Evolutionary conservation across 2,329 filamentous ascomycete species (phyloP).

Genomic region (Fusarium sp.): DNA sequence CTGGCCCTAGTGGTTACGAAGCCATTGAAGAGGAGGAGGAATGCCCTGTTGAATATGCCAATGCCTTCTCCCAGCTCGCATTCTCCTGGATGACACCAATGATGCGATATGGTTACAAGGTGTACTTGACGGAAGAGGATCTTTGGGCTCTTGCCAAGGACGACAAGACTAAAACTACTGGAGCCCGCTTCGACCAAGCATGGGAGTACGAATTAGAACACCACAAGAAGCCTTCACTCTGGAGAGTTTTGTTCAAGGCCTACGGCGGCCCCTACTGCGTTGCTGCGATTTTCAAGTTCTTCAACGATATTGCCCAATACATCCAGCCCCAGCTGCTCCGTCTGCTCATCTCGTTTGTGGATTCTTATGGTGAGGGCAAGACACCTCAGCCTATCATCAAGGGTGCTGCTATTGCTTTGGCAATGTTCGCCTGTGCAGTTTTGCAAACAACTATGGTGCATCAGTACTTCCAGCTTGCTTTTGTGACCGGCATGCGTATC

Average conservation of each 20-base stretch:
- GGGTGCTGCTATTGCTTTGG: conserved; percentile 87
- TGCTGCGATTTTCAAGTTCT: conserved; percentile 87
- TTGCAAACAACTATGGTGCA: conserved; percentile 91
- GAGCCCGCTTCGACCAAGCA: conserved; percentile 74
- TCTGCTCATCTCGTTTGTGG: conserved; percentile 84
- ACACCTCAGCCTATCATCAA: conserved; percentile 81
- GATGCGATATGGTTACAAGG: conserved; percentile 94
- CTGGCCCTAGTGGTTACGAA: conserved; percentile 65
- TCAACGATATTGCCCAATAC: conserved; percentile 88
- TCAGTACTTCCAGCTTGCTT: conserved; percentile 96
- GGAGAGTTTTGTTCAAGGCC: conserved; percentile 84
- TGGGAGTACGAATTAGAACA: conserved; percentile 82
- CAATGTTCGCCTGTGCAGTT: conserved; percentile 90
- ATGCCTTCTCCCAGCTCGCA: conserved; percentile 91
- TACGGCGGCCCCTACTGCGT: conserved; percentile 87
- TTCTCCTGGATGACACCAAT: conserved; percentile 99
- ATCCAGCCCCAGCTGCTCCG: conserved; percentile 90
- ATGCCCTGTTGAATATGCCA: conserved; percentile 87
- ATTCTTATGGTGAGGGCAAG: conserved; percentile 74
- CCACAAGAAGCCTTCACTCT: conserved; percentile 75
- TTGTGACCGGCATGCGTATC: conserved; percentile 96
- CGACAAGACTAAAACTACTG: conserved; percentile 82
- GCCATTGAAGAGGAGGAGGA: conserved; percentile 69
- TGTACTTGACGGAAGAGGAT: conserved; percentile 93
- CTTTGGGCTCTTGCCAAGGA: conserved; percentile 88